Percentiles rank a stretch among this genome's conserved stretches.
Evolutionary conservation across 2,329 filamentous ascomycete species (phyloP).

Genomic region (Fusarium tuaranense): DNA sequence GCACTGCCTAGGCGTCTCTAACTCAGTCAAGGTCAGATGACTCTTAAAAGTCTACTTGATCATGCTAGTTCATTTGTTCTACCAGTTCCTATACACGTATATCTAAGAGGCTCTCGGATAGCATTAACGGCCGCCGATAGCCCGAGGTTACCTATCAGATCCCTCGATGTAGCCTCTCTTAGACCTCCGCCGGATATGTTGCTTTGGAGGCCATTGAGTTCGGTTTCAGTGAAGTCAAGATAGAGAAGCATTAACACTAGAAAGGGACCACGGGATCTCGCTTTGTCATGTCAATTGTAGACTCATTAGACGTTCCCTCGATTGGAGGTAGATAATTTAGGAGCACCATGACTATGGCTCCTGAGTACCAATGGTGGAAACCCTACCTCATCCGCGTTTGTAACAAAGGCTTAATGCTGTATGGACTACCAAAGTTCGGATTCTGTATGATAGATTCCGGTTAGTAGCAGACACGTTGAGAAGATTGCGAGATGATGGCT

Average conservation of each 20-base stretch:
- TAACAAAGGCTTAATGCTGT: not conserved
- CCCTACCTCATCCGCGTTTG: too few species aligned
- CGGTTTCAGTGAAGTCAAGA: not conserved
- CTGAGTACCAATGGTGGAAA: not conserved
- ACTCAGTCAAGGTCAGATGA: not conserved
- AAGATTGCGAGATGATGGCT: not conserved
- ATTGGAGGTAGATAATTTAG: not conserved
- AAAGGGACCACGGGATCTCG: not conserved
- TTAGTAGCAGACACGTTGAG: not conserved
- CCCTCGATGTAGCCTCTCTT: not conserved
- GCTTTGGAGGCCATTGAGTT: not conserved
- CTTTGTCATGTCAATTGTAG: not conserved
- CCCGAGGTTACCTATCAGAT: not conserved
- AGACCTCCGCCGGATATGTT: not conserved
- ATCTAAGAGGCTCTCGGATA: too few species aligned
- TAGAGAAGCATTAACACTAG: not conserved
- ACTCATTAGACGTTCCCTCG: not conserved
- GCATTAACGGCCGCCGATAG: not conserved
- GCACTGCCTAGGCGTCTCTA: not conserved
- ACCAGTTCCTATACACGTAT: not conserved
- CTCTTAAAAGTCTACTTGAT: not conserved
- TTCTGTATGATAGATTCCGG: not conserved
- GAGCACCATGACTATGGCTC: not conserved
- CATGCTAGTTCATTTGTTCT: not conserved
- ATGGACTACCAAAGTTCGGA: not conserved